Evolutionary conservation across 2,329 filamentous ascomycete species (phyloP), one percentile per base, ranked within the genome.

Genomic region (Penicillium italicum): DNA sequence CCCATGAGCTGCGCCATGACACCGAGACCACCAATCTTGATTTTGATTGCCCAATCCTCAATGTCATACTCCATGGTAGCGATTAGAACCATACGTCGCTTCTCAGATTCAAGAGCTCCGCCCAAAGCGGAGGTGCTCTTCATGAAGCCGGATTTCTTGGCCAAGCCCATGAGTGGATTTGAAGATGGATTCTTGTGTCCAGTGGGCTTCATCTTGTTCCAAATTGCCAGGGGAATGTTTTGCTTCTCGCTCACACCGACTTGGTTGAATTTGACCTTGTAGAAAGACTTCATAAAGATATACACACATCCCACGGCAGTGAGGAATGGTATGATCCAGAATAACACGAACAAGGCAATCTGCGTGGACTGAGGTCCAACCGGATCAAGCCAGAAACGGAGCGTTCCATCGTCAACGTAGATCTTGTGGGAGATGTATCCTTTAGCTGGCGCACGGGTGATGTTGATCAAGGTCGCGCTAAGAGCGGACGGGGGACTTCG

Each of bases 11-110:
- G 83, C 26, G 85, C 85, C 85, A 88, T 88, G 59, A 87, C 85
- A 72, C 85, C 85, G 6, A 88, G 77, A 63, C 85, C 85, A 62
- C 85, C 85, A 45, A 88, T 88, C 73, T 88, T 88, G 72, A 88
- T 85, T 72, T 87, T 88, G 73, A 88, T 85, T 5, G 73, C 78
- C 83, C 85, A 88, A 64, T 88, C 85, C 58, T 85, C 83, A 59
- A 88, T 88, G 60, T 88, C 84, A 70, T 88, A 88, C 69, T 88
- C 85, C 83, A 88, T 87, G 14, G 85, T 88, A 11, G 84, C 85
- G 50, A 88, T 87, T 28, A 88, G 77, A 4, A 87, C 82, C 42
- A 80, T 86, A 11, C 82, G 76, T 37, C 77, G 61, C 45, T 64
- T 60, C 2, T 36, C 60, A 1, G 46, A 61, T 16, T 74, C 69